These are phyloP conservation scores for Paracorniculantispora psalliotae DNA, from an alignment of 2,329 filamentous ascomycete species.

Conservation along the genomic window DNA sequence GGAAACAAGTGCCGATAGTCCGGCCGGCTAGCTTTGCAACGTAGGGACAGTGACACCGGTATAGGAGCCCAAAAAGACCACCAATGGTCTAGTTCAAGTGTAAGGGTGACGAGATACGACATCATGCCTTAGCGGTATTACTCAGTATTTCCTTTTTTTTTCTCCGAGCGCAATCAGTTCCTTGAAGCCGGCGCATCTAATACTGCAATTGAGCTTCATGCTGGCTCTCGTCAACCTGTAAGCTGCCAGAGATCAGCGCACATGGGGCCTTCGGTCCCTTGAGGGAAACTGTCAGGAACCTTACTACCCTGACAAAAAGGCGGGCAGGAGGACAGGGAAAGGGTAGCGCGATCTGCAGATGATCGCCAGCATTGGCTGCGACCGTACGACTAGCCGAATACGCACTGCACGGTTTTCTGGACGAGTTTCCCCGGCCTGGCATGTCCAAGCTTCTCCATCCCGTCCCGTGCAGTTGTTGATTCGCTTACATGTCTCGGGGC, in stretches of 20 bases:
- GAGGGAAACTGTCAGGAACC: background rate
- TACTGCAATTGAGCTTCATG: background rate
- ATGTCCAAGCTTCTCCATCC: background rate
- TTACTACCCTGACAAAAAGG: background rate
- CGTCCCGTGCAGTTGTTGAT: background rate
- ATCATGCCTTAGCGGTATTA: background rate
- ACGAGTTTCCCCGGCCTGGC: background rate
- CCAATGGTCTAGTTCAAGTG: background rate
- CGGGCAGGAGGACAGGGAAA: background rate
- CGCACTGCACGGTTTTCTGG: background rate
- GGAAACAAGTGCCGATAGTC: conserved; percentile 4
- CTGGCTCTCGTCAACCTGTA: background rate
- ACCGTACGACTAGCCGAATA: background rate
- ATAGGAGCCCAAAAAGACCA: background rate
- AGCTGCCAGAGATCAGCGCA: background rate
- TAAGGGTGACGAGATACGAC: background rate
- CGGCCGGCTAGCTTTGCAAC: background rate
- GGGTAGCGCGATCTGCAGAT: background rate
- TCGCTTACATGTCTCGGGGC: background rate
- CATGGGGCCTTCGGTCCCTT: background rate
- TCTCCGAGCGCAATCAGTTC: background rate
- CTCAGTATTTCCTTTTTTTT: background rate
- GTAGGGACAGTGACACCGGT: background rate
- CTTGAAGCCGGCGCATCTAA: background rate
- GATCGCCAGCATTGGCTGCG: background rate